Evolutionary conservation across 495 filamentous ascomycete genomes (phyloP), one percentile per base, ranked within the genome.

Genomic region (Echria macrotheca): DNA sequence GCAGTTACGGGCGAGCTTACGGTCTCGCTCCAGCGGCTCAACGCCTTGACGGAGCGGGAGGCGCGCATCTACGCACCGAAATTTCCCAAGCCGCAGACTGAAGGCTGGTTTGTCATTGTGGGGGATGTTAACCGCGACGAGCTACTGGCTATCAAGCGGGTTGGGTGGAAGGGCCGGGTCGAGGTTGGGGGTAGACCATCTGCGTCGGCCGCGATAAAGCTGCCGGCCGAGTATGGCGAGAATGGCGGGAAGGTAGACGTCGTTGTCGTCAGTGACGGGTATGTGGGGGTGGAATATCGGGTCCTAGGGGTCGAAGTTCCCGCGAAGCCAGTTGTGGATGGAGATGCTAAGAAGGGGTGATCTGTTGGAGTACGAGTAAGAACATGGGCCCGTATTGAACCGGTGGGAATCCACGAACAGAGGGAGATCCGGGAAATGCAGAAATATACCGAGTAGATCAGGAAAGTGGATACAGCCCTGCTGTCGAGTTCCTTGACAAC

Each of bases 21-120:
- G 1, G 74, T 95, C 9, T 68, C 66, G 5, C 54, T 96, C 8
- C 69, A 73, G 10, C 79, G 93, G 0, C 69, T 78, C 41, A 96
- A 96, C 67, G 53, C 74, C 12, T 62, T 82, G 25, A 68, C 65
- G 0, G 77, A 80, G 54, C 65, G 74, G 12, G 84, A 86, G 15
- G 84, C 75, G 56, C 75, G 82, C 26, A 84, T 95, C 51, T 95
- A 82, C 53, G 87, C 93, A 0, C 91, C 93, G 7, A 75, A 77
- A 3, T 97, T 93, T 69, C 94, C 93, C 0, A 98, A 98, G 67
- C 82, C 89, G 18, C 93, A 98, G 64, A 90, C 86, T 0, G 93
- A 98, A 65, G 91, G 94, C 1, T 97, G 81, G 79, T 96, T 97
- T 64, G 76, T 91, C 5, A 50, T 97, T 31, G 74, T 95, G 1